phyloP scores from a whole-genome alignment of 208 protist species.

The Acanthamoeba divionensis region DNA sequence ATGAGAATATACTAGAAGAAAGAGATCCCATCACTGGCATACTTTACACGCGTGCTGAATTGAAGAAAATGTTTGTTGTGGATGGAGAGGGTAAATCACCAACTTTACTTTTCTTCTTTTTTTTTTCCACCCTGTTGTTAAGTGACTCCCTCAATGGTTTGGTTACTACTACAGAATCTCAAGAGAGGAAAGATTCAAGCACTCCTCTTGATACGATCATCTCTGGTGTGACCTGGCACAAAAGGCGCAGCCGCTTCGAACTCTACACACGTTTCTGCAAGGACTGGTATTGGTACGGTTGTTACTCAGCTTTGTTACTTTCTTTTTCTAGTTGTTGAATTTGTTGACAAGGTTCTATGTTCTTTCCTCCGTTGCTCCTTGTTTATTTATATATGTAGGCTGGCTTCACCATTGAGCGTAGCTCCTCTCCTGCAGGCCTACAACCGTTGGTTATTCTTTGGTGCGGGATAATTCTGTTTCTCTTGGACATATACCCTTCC shows the following conservation, averaged over 20 bases:
- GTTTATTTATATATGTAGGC: background rate
- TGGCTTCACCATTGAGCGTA: background rate
- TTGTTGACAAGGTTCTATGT: background rate
- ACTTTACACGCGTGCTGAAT: background rate
- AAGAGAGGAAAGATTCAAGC: background rate
- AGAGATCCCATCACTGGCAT: constrained; percentile 3
- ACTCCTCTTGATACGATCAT: background rate
- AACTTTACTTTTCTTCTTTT: background rate
- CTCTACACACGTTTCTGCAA: background rate
- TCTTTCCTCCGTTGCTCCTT: no score
- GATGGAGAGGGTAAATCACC: background rate
- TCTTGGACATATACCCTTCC: no score
- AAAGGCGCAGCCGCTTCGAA: constrained; percentile 32
- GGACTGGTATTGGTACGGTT: constrained; percentile 41
- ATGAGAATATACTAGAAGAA: background rate
- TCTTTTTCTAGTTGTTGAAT: background rate
- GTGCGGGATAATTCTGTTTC: no score
- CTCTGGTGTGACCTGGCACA: constrained; percentile 12
- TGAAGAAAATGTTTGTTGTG: background rate
- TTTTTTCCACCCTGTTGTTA: background rate
- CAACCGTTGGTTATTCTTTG: background rate
- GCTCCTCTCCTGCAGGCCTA: background rate
- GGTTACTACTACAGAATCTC: background rate
- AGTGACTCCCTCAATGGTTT: background rate
- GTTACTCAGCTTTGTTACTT: background rate